A percentile compares a stretch with the other conserved stretches of the same genome.
phyloP scores from a whole-genome alignment of 371 early-diverging fungal species.

The Mucor mucedo region DNA sequence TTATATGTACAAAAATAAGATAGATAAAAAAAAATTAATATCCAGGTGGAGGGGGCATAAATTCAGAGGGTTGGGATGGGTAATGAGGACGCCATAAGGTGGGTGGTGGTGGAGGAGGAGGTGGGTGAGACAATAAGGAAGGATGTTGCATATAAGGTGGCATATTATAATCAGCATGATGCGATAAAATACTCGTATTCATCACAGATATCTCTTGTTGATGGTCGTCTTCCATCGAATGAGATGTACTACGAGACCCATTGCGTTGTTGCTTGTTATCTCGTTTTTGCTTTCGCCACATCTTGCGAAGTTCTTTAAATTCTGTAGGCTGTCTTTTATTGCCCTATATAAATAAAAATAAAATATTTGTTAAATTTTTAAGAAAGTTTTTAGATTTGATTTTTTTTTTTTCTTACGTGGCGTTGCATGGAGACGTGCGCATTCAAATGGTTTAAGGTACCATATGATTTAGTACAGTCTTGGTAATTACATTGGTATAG shows the following conservation, averaged over 20 bases:
- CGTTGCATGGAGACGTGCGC: conserved; percentile 76
- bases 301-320: conserved; percentile 68
- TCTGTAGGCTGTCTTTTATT: conserved; percentile 57
- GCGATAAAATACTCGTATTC: neutral
- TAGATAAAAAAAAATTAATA: conserved; percentile 4
- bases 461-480: conserved; percentile 71
- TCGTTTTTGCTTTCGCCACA: conserved; percentile 56
- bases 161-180: conserved; percentile 13
- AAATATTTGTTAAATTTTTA: neutral
- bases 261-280: conserved; percentile 34
- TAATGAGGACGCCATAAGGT: conserved; percentile 12
- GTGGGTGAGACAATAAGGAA: conserved; percentile 5
- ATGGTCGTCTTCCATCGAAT: conserved; percentile 3
- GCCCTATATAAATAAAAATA: conserved; percentile 27
- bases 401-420: conserved; percentile 50
- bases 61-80: neutral
- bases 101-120: conserved; percentile 11
- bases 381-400: too few species aligned
- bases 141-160: conserved; percentile 23
- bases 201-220: conserved; percentile 1
- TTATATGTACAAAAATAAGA: neutral
- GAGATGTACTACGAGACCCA: conserved; percentile 6
- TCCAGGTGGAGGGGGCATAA: conserved; percentile 13
- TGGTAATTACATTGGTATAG: conserved; percentile 68
- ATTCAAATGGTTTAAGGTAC: conserved; percentile 76